These are phyloP conservation scores for Galeopsis tetrahit DNA, from an alignment of 257 asterid species.

Conservation along the genomic window DNA sequence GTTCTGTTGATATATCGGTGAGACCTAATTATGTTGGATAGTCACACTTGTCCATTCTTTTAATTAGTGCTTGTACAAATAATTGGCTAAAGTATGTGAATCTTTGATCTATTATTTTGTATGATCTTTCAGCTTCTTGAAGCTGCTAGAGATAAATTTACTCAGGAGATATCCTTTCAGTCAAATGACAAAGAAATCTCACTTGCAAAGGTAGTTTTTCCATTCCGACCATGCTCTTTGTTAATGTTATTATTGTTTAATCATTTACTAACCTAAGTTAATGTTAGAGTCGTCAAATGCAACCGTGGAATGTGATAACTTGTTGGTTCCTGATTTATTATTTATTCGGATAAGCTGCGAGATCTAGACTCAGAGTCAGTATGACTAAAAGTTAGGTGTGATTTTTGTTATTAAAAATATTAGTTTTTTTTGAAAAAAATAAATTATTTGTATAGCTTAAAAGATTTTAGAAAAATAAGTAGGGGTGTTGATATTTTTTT, in stretches of 20 bases:
- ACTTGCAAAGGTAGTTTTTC: conserved; percentile 73
- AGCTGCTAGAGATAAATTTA: conserved; percentile 76
- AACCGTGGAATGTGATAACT: neutral
- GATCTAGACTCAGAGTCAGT: neutral
- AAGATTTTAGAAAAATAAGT: too few relatives aligned
- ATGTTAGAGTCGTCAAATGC: conserved; percentile 16
- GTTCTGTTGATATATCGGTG: neutral
- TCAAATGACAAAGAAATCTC: conserved; percentile 87
- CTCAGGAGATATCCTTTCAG: conserved; percentile 78
- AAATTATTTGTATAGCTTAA: too few relatives aligned
- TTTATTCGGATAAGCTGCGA: neutral
- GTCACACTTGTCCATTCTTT: neutral
- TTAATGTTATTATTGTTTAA: conserved; percentile 21
- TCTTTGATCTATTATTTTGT: neutral
- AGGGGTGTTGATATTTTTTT: too few relatives aligned
- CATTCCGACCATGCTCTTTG: conserved; percentile 11
- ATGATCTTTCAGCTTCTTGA: conserved; percentile 59
- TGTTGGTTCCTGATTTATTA: conserved; percentile 1
- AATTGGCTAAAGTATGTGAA: conserved; percentile 28
- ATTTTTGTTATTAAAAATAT: too few relatives aligned
- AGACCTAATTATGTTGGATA: neutral
- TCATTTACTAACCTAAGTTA: neutral
- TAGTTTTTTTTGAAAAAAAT: too few relatives aligned
- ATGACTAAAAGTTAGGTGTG: too few relatives aligned
- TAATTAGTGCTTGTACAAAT: neutral